Conservation (phyloP, 441 rosid genomes). For the Capsella rubella region DNA sequence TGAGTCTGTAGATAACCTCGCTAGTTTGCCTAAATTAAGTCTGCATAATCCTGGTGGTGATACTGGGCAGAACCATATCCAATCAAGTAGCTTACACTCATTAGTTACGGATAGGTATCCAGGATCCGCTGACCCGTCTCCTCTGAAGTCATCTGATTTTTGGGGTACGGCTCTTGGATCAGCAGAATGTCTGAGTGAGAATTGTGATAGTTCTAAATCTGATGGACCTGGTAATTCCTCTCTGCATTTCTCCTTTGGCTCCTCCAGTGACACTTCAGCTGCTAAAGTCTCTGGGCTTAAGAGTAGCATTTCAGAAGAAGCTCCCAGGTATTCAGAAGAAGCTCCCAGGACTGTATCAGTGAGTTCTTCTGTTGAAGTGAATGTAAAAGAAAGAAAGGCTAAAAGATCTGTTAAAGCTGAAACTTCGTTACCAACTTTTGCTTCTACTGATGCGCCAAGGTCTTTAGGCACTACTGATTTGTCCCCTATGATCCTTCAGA, state of each 20-base stretch:
- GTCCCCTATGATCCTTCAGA: slow-evolving; percentile 40
- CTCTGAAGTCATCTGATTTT: slow-evolving; percentile 57
- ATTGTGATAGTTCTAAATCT: slow-evolving; percentile 43
- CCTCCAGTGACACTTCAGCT: slow-evolving; percentile 46
- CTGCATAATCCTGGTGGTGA: slow-evolving; percentile 44
- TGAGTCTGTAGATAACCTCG: slow-evolving; percentile 57
- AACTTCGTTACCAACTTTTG: slow-evolving; percentile 38
- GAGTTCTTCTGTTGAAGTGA: slow-evolving; percentile 25
- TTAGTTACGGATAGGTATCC: slow-evolving; percentile 28
- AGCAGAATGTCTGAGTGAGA: slow-evolving; percentile 41
- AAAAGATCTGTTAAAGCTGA: slow-evolving; percentile 42
- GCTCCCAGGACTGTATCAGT: slow-evolving; percentile 15
- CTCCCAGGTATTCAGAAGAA: slow-evolving; percentile 25
- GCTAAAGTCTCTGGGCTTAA: slow-evolving; percentile 36
- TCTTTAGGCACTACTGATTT: slow-evolving; percentile 31
- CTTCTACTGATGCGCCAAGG: slow-evolving; percentile 31
- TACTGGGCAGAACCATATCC: slow-evolving; percentile 45
- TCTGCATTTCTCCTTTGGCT: slow-evolving; percentile 53
- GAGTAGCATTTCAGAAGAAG: slow-evolving; percentile 32
- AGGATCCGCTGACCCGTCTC: slow-evolving; percentile 43
- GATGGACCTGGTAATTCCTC: slow-evolving; percentile 47
- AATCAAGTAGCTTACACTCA: slow-evolving; percentile 47
- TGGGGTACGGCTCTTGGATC: slow-evolving; percentile 65
- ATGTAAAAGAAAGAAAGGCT: slow-evolving; percentile 12
- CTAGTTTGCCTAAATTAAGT: slow-evolving; percentile 43